phyloP scores from a whole-genome alignment of 148 eudicot genomes.

The Chenopodium formosanum region DNA sequence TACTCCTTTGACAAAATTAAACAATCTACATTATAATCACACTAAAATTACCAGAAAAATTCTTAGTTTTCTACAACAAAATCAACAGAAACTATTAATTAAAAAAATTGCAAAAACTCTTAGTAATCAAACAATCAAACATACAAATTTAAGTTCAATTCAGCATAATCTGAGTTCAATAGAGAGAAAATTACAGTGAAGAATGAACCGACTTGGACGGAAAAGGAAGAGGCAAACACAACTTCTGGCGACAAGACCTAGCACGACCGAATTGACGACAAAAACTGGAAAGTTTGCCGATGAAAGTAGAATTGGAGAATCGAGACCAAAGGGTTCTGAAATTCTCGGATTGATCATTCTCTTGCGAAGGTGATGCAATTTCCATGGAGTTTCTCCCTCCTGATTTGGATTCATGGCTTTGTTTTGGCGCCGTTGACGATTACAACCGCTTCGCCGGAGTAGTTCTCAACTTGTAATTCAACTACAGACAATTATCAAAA shows the following conservation, averaged over 20 bases:
- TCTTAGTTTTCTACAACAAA: too few species aligned
- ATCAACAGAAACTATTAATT: too few species aligned
- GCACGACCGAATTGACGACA: conserved; percentile 39
- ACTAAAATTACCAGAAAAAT: neutral
- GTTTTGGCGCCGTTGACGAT: too few species aligned
- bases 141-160: neutral
- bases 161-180: neutral
- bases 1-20: neutral
- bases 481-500: too few species aligned
- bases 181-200: conserved; percentile 38
- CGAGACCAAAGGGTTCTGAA: conserved; percentile 28
- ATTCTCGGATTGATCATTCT: neutral
- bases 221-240: conserved; percentile 73
- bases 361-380: too few species aligned
- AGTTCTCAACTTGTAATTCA: too few species aligned
- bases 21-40: neutral
- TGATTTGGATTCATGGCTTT: neutral
- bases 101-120: neutral
- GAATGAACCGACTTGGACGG: conserved; percentile 52
- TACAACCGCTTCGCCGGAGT: too few species aligned
- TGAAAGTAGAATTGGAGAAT: conserved; percentile 30
- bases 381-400: conserved; percentile 7
- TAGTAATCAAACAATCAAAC: neutral
- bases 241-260: conserved; percentile 52
- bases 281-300: conserved; percentile 43